Evolutionary conservation across 2,329 filamentous ascomycete genomes (phyloP).

Genomic region (Neonectria faginata): DNA sequence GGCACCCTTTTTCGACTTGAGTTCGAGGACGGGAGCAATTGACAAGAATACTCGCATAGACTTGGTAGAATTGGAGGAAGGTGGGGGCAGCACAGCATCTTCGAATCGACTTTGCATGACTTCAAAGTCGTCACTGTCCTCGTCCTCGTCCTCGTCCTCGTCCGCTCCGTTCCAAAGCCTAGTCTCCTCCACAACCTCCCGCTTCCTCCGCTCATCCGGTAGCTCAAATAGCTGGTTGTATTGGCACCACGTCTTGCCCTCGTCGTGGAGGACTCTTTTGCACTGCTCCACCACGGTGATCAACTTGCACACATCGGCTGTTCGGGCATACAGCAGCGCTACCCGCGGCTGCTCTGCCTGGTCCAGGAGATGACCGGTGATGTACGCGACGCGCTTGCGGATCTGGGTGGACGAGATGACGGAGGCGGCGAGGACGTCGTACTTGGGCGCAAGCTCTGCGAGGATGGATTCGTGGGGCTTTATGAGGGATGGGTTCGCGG

Average conservation of each 20-base stretch:
- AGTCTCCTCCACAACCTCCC: slow-evolving; percentile 57
- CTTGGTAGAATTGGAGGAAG: slow-evolving; percentile 60
- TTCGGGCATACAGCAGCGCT: slow-evolving; percentile 64
- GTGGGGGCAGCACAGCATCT: slow-evolving; percentile 61
- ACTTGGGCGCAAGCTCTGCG: slow-evolving; percentile 57
- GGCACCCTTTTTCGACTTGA: slow-evolving; percentile 62
- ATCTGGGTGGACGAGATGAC: slow-evolving; percentile 72
- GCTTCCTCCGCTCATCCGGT: slow-evolving; percentile 48
- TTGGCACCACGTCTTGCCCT: slow-evolving; percentile 63
- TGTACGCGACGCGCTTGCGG: slow-evolving; percentile 62
- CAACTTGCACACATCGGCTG: slow-evolving; percentile 70
- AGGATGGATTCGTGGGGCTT: slow-evolving; percentile 58
- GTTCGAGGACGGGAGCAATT: slow-evolving; percentile 62
- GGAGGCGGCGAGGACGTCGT: slow-evolving; percentile 64
- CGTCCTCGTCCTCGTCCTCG: slow-evolving; percentile 44
- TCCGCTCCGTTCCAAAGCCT: slow-evolving; percentile 49
- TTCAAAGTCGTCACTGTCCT: slow-evolving; percentile 64
- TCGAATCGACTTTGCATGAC: slow-evolving; percentile 68
- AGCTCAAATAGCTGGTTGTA: slow-evolving; percentile 69
- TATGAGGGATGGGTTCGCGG: slow-evolving; percentile 41
- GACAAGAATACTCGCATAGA: slow-evolving; percentile 73
- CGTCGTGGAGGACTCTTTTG: slow-evolving; percentile 65
- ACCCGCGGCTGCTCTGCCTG: slow-evolving; percentile 46
- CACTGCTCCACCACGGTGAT: slow-evolving; percentile 76
- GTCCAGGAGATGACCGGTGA: slow-evolving; percentile 58